Base-by-base conservation (phyloP, 495 filamentous ascomycete species). In the Penicillium alfredii region DNA sequence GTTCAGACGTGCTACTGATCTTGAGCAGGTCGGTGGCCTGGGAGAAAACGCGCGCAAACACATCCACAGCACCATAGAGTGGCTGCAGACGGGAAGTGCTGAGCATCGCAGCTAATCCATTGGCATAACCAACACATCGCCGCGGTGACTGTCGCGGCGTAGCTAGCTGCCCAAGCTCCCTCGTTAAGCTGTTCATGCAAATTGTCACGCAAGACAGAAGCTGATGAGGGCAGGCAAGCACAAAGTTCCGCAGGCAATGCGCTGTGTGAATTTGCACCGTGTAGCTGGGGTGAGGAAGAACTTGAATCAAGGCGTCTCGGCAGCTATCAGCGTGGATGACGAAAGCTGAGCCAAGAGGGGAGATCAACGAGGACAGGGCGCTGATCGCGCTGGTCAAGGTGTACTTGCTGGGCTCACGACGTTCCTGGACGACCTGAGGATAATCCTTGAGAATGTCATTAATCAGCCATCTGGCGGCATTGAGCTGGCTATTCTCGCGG, bases 371-470 rank as follows among this genome's bases (percentile, higher is more conserved):
- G 0, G 84, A 72, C 8, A 97, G 62, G 6, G 88, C 84, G 49
- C 86, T 86, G 16, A 99, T 62, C 12, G 87, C 73, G 23, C 82
- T 82, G 18, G 81, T 79, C 24, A 99, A 57, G 2, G 82, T 80
- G 50, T 94, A 81, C 52, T 99, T 99, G 37, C 74, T 80, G 12
- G 93, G 92, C 47, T 96, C 90, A 1, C 86, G 78, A 30, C 83
- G 78, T 49, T 99, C 92, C 57, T 94, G 93, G 31, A 97, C 64
- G 8, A 84, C 84, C 54, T 94, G 87, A 2, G 92, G 93, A 33
- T 92, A 97, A 50, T 97, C 92, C 58, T 93, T 97, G 27, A 97
- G 73, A 28, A 94, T 71, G 41, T 86, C 79, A 53, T 94, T 96
- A 49, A 95, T 74, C 30, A 99, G 64, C 43, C 74, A 78, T 44